phyloP scores from a whole-genome alignment of 805 yeast species.

The Gaillardinia entomophila region DNA sequence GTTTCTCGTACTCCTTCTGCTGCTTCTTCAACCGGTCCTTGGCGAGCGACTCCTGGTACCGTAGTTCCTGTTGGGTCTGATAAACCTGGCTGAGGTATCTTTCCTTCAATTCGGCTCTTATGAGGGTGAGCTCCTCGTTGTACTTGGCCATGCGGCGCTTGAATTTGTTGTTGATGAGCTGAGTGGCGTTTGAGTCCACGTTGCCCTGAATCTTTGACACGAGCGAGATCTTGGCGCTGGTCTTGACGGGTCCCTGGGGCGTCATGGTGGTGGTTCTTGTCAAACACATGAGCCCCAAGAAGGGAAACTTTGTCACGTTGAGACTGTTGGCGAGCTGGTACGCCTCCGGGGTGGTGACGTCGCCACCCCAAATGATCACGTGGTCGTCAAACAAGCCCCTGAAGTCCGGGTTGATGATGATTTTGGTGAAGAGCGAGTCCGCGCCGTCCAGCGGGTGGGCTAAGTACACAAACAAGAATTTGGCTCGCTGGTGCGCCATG shows the following conservation, averaged over 20 bases:
- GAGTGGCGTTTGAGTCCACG: slow-evolving; percentile 28
- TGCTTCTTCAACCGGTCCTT: slow-evolving; percentile 53
- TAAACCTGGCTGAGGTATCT: slow-evolving; percentile 51
- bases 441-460: slow-evolving; percentile 67
- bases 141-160: slow-evolving; percentile 47
- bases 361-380: slow-evolving; percentile 81
- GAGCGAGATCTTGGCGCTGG: slow-evolving; percentile 54
- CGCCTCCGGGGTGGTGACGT: slow-evolving; percentile 74
- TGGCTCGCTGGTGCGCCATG: slow-evolving; percentile 60
- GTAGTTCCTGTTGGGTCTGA: slow-evolving; percentile 69
- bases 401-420: slow-evolving; percentile 49
- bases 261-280: slow-evolving; percentile 52
- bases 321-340: slow-evolving; percentile 75
- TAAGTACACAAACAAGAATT: slow-evolving; percentile 68
- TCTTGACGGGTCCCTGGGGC: slow-evolving; percentile 48
- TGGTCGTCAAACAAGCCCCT: slow-evolving; percentile 39
- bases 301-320: slow-evolving; percentile 72
- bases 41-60: slow-evolving; percentile 65
- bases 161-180: slow-evolving; percentile 33
- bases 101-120: slow-evolving; percentile 61
- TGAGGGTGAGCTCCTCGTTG: slow-evolving; percentile 52
- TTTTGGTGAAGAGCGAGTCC: slow-evolving; percentile 43
- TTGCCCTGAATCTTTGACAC: slow-evolving; percentile 62
- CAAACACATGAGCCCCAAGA: slow-evolving; percentile 68
- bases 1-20: slow-evolving; percentile 17